Percentiles rank a stretch among this genome's conserved stretches.
Evolutionary conservation across 148 eudicot genomes (phyloP).

Genomic region (Camellia granthamiana): DNA sequence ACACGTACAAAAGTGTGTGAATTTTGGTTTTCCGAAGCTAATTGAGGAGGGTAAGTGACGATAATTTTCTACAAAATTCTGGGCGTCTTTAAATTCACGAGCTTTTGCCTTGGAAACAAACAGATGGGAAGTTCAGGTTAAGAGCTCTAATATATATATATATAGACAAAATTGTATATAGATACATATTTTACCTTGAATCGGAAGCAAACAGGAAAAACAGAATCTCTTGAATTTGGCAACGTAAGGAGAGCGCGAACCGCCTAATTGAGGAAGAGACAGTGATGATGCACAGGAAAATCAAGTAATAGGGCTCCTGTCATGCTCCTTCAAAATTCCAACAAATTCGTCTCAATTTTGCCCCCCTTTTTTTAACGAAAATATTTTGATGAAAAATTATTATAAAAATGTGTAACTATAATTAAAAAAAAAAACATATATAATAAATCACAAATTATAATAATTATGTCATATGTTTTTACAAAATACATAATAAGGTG

Average conservation of each 20-base stretch:
- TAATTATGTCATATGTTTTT: too few species aligned
- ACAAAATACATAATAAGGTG: too few species aligned
- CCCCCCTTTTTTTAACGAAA: too few species aligned
- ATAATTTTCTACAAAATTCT: not conserved
- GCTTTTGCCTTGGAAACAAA: not conserved
- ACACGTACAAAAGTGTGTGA: too few species aligned
- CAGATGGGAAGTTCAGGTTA: not conserved
- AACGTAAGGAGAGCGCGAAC: not conserved
- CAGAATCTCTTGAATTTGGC: not conserved
- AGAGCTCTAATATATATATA: not conserved
- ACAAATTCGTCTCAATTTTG: too few species aligned
- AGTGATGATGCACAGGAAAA: not conserved
- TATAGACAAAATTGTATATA: not conserved
- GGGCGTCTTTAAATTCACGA: not conserved
- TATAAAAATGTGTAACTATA: too few species aligned
- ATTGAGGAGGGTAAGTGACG: not conserved
- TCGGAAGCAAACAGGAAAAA: not conserved
- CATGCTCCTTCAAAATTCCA: too few species aligned
- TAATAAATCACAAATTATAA: too few species aligned
- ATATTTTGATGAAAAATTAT: too few species aligned
- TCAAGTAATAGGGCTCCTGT: too few species aligned
- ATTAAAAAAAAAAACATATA: too few species aligned
- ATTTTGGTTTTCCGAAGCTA: too few species aligned
- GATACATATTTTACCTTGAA: not conserved
- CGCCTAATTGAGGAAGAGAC: not conserved